These are phyloP conservation scores for Kwoniella europaea DNA, from an alignment of 768 basidiomycete species.

Conservation along the genomic window DNA sequence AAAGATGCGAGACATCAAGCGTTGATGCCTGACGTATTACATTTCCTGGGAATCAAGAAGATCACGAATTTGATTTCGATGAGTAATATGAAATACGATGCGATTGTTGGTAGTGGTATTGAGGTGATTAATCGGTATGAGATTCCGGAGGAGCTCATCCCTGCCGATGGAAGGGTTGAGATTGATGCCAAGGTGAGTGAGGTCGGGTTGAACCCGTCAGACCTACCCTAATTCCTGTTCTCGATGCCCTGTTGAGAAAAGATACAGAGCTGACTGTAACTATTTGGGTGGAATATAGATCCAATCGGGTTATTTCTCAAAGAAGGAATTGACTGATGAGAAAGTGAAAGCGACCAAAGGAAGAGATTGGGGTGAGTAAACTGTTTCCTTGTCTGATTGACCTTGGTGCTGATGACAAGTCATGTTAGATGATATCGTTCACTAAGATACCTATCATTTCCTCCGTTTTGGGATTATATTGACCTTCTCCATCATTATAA, in stretches of 20 bases:
- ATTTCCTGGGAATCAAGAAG: slow-evolving; percentile 91
- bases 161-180: slow-evolving; percentile 78
- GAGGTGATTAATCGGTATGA: slow-evolving; percentile 77
- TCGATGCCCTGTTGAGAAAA: too few species aligned
- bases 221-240: too few species aligned
- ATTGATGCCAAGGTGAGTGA: slow-evolving; percentile 85
- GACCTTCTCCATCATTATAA: too few species aligned
- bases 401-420: not conserved
- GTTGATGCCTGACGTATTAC: slow-evolving; percentile 92
- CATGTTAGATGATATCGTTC: slow-evolving; percentile 17
- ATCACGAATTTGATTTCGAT: slow-evolving; percentile 78
- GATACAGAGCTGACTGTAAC: too few species aligned
- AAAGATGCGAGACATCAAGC: slow-evolving; percentile 54
- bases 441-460: not conserved
- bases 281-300: slow-evolving; percentile 33
- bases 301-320: slow-evolving; percentile 88
- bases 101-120: slow-evolving; percentile 87
- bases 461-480: too few species aligned
- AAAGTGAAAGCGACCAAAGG: slow-evolving; percentile 45
- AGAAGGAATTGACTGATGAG: slow-evolving; percentile 68
- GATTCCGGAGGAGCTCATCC: slow-evolving; percentile 87
- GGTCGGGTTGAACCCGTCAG: not conserved
- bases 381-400: not conserved
- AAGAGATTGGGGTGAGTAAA: slow-evolving; percentile 47
- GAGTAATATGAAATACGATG: slow-evolving; percentile 81